Conservation (phyloP, 768 basidiomycete species). For the Arthromyces matolae region DNA sequence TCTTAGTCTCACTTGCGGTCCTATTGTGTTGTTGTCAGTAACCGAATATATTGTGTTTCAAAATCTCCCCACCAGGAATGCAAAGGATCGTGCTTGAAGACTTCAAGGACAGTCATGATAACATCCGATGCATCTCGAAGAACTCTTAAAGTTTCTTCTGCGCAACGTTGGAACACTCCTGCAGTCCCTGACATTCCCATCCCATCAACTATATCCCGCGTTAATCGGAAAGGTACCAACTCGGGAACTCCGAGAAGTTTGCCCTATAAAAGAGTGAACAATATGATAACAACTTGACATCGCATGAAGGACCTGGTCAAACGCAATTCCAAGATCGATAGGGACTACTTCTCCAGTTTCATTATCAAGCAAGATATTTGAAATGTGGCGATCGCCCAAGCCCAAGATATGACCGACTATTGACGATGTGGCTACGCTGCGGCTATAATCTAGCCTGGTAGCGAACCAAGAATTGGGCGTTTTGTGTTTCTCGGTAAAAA, state of each 20-base stretch:
- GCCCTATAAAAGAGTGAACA: slow-evolving; percentile 49
- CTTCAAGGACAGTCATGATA: slow-evolving; percentile 92
- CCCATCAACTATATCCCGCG: slow-evolving; percentile 90
- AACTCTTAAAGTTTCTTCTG: slow-evolving; percentile 92
- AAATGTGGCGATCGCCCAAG: slow-evolving; percentile 87
- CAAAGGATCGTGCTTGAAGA: slow-evolving; percentile 95
- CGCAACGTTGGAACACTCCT: slow-evolving; percentile 92
- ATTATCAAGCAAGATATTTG: slow-evolving; percentile 89
- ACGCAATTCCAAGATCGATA: slow-evolving; percentile 95
- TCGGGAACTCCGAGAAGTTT: slow-evolving; percentile 78
- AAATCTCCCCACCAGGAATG: slow-evolving; percentile 67
- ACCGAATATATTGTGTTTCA: background rate
- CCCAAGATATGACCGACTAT: slow-evolving; percentile 93
- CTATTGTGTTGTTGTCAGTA: slow-evolving; percentile 30
- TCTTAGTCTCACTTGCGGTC: slow-evolving; percentile 76
- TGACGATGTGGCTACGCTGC: slow-evolving; percentile 90
- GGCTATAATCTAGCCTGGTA: slow-evolving; percentile 83
- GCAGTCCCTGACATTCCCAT: slow-evolving; percentile 87
- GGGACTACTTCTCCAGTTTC: slow-evolving; percentile 84
- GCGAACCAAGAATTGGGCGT: slow-evolving; percentile 88
- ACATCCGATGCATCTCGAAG: slow-evolving; percentile 80
- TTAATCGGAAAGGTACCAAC: slow-evolving; percentile 91
- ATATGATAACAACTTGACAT: background rate
- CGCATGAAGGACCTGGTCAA: slow-evolving; percentile 69
- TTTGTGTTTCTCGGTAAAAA: slow-evolving; percentile 88